These are phyloP conservation scores for Pulveroboletus sp. DNA, from an alignment of 768 basidiomycete genomes.

Conservation along the genomic window DNA sequence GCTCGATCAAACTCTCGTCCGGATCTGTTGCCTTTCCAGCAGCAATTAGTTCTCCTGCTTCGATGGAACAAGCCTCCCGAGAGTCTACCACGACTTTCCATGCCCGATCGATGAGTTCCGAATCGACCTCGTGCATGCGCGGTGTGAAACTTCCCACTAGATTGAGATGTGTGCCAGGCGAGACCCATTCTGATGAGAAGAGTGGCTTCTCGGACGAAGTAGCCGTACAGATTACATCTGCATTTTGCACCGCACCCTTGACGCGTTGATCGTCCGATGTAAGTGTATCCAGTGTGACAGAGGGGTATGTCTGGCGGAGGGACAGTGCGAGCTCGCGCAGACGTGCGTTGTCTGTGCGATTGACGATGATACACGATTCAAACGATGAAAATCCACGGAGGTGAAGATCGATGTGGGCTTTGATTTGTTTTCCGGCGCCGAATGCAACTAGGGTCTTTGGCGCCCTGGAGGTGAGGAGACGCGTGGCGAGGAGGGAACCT, in stretches of 20 bases:
- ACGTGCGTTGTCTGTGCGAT: conserved; percentile 52
- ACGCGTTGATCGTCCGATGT: conserved; percentile 7
- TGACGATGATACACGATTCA: conserved; percentile 52
- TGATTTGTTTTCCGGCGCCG: conserved; percentile 69
- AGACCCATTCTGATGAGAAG: conserved; percentile 63
- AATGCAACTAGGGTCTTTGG: conserved; percentile 55
- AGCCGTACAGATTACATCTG: conserved; percentile 61
- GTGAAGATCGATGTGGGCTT: conserved; percentile 59
- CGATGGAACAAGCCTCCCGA: conserved; percentile 57
- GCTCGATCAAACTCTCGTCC: conserved; percentile 48
- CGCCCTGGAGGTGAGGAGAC: conserved; percentile 40
- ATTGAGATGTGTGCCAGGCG: conserved; percentile 61
- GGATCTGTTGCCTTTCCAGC: conserved; percentile 37
- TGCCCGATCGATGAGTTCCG: conserved; percentile 50
- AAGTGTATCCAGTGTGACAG: conserved; percentile 12
- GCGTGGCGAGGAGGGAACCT: conserved; percentile 70
- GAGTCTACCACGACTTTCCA: conserved; percentile 70
- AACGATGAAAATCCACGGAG: conserved; percentile 55
- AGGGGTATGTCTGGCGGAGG: conserved; percentile 29
- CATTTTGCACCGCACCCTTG: conserved; percentile 10
- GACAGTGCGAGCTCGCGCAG: conserved; percentile 33
- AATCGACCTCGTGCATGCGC: conserved; percentile 73
- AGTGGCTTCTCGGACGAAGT: conserved; percentile 69
- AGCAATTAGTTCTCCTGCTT: conserved; percentile 80
- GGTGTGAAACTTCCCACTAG: conserved; percentile 82